A percentile compares a stretch with the other conserved stretches of the same genome.
These are phyloP conservation scores for Ceratobasidium sp. DNA, from an alignment of 1,284 basidiomycete species.

Conservation along the genomic window DNA sequence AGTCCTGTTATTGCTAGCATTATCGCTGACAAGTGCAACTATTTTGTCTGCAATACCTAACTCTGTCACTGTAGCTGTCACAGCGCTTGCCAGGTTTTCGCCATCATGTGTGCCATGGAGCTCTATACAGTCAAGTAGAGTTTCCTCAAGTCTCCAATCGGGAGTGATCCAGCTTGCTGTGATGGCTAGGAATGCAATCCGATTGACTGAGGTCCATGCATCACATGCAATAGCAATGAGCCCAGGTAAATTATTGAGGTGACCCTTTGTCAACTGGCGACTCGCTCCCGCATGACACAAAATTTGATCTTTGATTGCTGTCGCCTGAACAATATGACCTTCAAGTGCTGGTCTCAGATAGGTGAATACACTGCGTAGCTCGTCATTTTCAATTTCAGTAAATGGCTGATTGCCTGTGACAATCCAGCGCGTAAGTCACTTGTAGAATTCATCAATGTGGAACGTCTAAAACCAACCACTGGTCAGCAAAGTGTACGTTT, in stretches of 20 bases:
- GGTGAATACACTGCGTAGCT: neutral
- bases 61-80: constrained; percentile 16
- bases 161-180: constrained; percentile 35
- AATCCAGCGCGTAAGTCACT: constrained; percentile 12
- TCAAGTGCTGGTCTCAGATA: constrained; percentile 4
- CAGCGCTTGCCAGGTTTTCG: constrained; percentile 18
- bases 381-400: constrained; percentile 27
- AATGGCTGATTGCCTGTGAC: constrained; percentile 16
- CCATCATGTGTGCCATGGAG: constrained; percentile 35
- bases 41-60: constrained; percentile 13
- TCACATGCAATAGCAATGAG: constrained; percentile 44
- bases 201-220: constrained; percentile 40
- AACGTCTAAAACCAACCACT: neutral
- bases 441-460: constrained; percentile 22
- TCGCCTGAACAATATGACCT: neutral
- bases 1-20: constrained; percentile 4
- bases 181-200: constrained; percentile 41
- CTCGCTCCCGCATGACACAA: neutral
- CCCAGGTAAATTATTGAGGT: neutral
- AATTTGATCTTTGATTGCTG: neutral
- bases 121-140: constrained; percentile 39
- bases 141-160: constrained; percentile 39
- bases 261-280: neutral
- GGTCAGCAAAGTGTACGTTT: neutral
- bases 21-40: neutral